Evolutionary conservation across 2,329 filamentous ascomycete genomes (phyloP), one percentile per base, ranked within the genome.

Genomic region (Aspergillus hortae): DNA sequence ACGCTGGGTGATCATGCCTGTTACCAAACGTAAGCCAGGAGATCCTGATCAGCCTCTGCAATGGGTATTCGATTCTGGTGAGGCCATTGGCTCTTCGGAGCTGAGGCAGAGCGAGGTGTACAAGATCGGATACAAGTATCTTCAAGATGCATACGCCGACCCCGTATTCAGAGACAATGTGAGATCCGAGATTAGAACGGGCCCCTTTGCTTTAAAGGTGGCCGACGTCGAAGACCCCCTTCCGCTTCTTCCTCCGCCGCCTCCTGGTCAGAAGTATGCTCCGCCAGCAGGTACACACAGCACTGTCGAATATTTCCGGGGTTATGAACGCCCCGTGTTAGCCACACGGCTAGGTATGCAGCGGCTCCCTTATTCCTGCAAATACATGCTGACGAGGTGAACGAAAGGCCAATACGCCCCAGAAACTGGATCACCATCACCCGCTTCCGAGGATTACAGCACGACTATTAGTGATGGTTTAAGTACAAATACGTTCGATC

Each of bases 1-100:
- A 21, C 53, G 58, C 12, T 60, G 58, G 58, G 27, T 58, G 25
- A 48, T 59, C 5, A 27, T 43, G 32, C 53, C 36, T 36, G 43
- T 35, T 46, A 6, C n/a, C 38, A 38, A 15, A 44, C 4, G 21
- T 6, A 23, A 36, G 14, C 32, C 25, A 19, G 15, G 21, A 17
- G 33, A n/a, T 5, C 40, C 40, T 23, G 30, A 40, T 11, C 17
- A 12, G 25, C 33, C n/a, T 5, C 43, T 59, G 27, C 46, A 42
- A 36, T 61, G 58, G 58, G 47, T 46, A 17, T 61, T 67, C 36
- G 62, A 67, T 17, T 40, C 58, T 17, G 62, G 63, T 5, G 35
- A 53, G 12, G 7, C 33, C 1, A 35, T 30, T 21, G 4, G 19
- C 6, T 48, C 41, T 45, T 45, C 50, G 4, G 49, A 36, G 1